Conservation (phyloP, 2,329 filamentous ascomycete species). For the Penicillium occitanis region DNA sequence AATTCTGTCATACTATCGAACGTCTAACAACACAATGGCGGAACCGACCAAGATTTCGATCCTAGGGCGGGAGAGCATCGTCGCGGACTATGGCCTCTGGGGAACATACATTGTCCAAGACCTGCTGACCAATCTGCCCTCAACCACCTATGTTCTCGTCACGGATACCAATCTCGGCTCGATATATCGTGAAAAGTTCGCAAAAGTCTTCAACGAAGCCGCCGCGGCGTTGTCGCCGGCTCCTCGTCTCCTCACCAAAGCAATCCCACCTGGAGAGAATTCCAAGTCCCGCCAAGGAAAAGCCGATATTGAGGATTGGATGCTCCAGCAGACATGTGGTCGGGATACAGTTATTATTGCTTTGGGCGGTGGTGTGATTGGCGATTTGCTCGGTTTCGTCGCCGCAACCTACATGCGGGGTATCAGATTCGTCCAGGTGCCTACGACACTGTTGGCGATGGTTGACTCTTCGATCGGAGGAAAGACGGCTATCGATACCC, state of each 20-base stretch:
- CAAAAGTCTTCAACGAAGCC: slow-evolving; percentile 60
- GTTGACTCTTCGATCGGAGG: slow-evolving; percentile 98
- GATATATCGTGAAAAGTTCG: slow-evolving; percentile 77
- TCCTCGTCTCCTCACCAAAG: slow-evolving; percentile 77
- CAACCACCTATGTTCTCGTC: slow-evolving; percentile 92
- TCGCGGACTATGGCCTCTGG: slow-evolving; percentile 91
- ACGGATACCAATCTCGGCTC: slow-evolving; percentile 90
- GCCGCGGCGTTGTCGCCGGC: slow-evolving; percentile 47
- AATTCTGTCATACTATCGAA: background rate
- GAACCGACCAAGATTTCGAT: slow-evolving; percentile 69
- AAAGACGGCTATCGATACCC: slow-evolving; percentile 97
- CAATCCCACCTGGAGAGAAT: slow-evolving; percentile 85
- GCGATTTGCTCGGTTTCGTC: slow-evolving; percentile 96
- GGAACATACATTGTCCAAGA: slow-evolving; percentile 76
- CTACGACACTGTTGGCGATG: slow-evolving; percentile 92
- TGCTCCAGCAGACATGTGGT: slow-evolving; percentile 85
- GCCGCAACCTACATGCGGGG: slow-evolving; percentile 98
- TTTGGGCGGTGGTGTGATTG: slow-evolving; percentile 92
- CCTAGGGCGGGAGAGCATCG: slow-evolving; percentile 82
- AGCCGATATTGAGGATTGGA: slow-evolving; percentile 95
- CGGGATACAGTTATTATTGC: slow-evolving; percentile 94
- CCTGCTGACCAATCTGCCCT: slow-evolving; percentile 71
- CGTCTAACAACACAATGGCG: slow-evolving; percentile 28
- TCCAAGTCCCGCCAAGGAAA: slow-evolving; percentile 94
- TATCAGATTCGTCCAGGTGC: slow-evolving; percentile 92